phyloP scores from a whole-genome alignment of 768 basidiomycete genomes.

The Phanerochaete carnosa region DNA sequence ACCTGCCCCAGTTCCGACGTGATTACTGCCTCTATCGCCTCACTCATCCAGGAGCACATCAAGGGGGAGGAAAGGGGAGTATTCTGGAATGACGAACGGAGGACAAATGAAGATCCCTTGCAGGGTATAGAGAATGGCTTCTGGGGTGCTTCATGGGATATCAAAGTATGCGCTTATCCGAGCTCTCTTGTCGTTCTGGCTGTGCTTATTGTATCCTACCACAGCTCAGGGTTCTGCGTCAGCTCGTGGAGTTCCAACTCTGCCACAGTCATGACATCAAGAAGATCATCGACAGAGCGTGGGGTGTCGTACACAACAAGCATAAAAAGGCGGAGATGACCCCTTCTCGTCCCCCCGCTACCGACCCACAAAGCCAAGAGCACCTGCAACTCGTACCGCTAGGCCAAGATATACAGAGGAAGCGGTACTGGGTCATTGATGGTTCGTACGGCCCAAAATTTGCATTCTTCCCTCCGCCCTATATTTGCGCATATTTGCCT shows the following conservation, averaged over 20 bases:
- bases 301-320: constrained; percentile 82
- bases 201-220: constrained; percentile 19
- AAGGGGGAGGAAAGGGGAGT: constrained; percentile 71
- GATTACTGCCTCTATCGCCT: constrained; percentile 72
- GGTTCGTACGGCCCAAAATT: constrained; percentile 61
- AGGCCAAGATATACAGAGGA: constrained; percentile 73
- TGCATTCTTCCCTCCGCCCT: constrained; percentile 22
- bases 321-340: constrained; percentile 76
- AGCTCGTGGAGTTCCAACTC: constrained; percentile 83
- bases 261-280: constrained; percentile 67
- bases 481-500: constrained; percentile 76
- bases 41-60: constrained; percentile 68
- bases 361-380: constrained; percentile 65
- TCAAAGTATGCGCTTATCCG: constrained; percentile 57
- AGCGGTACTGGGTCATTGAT: constrained; percentile 85
- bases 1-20: constrained; percentile 60
- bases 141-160: constrained; percentile 77
- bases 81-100: constrained; percentile 74
- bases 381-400: constrained; percentile 64
- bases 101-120: constrained; percentile 74
- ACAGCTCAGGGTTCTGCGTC: constrained; percentile 79
- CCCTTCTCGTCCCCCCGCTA: constrained; percentile 46
- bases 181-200: constrained; percentile 17
- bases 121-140: constrained; percentile 63
- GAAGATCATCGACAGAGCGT: constrained; percentile 73